Conservation (phyloP, 148 eudicot species). For the Amaranthus palmeri region DNA sequence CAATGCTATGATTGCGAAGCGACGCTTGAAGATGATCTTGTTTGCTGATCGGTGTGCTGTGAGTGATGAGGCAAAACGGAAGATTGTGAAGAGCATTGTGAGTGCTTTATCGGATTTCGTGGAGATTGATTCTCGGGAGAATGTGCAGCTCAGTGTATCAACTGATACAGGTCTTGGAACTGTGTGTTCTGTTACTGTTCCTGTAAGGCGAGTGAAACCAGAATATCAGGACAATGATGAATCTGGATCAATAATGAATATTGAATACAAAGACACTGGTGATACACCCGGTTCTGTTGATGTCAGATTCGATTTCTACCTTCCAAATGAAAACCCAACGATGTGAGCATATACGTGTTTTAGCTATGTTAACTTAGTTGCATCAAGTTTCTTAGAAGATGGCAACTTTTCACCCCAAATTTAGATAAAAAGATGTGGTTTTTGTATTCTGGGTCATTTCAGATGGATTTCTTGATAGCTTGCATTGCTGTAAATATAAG, state of each 20-base stretch:
- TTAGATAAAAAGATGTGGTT: not conserved
- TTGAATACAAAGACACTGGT: constrained; percentile 89
- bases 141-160: constrained; percentile 77
- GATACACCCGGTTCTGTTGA: constrained; percentile 81
- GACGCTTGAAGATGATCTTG: constrained; percentile 87
- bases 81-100: constrained; percentile 80
- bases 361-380: constrained; percentile 3
- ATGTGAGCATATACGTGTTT: constrained; percentile 8
- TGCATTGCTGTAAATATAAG: constrained; percentile 24
- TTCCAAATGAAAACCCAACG: constrained; percentile 52
- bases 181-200: constrained; percentile 89
- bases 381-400: not conserved
- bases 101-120: constrained; percentile 78
- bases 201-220: constrained; percentile 85
- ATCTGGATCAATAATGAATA: constrained; percentile 57
- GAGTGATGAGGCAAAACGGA: constrained; percentile 87
- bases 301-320: constrained; percentile 86
- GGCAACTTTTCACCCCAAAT: constrained; percentile 10
- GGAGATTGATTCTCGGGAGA: constrained; percentile 89
- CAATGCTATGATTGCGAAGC: constrained; percentile 86
- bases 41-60: constrained; percentile 97
- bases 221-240: constrained; percentile 65
- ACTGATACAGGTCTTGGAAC: constrained; percentile 81
- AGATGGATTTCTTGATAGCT: not conserved
- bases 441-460: not conserved